Evolutionary conservation across 805 yeast species (phyloP), one percentile per base, ranked within the genome.

Genomic region (Zygosaccharomyces lentus): DNA sequence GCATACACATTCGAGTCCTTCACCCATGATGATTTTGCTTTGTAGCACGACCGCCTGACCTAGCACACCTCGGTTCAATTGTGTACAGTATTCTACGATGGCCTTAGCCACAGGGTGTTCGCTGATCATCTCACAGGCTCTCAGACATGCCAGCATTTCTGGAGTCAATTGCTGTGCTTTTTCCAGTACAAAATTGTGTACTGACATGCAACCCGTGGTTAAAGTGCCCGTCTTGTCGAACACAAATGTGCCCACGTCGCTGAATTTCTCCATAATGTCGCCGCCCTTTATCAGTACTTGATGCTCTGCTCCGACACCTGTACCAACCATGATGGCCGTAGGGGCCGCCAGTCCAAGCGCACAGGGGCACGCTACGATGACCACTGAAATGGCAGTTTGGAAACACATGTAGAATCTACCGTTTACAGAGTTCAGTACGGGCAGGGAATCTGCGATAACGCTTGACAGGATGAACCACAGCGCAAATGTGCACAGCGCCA

Each of bases 281-380:
- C 97, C 99, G 39, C 97, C 96, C 65, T 91, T 93, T 57, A 93
- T 85, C 44, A 93, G 71, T 4, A 93, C 84, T 15, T 99, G 98
- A 64, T 87, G 74, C 10, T 77, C 66, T 0, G 99, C 98, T 34
- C 96, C 98, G 17, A 88, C 84, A 34, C 99, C 99, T 2, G 98
- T 91, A 7, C 97, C 99, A 2, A 93, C 99, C 97, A 95, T 93
- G 9, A 93, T 87, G 0, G 98, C 98, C 1, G 99, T 95, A 1
- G 99, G 99, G 0, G 98, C 96, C 3, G 97, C 97, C 41, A 93
- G 73, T 2, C 99, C 99, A 19, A 93, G 69, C 0, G 99, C 98
- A 74, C 99, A 93, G 0, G 99, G 99, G 67, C 99, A 93, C 1
- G 99, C 99, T 41, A 93, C 97, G 9, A 93, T 96, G 52, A 95